Base-by-base conservation (phyloP, 257 asterid species). In the Scutellaria minor region DNA sequence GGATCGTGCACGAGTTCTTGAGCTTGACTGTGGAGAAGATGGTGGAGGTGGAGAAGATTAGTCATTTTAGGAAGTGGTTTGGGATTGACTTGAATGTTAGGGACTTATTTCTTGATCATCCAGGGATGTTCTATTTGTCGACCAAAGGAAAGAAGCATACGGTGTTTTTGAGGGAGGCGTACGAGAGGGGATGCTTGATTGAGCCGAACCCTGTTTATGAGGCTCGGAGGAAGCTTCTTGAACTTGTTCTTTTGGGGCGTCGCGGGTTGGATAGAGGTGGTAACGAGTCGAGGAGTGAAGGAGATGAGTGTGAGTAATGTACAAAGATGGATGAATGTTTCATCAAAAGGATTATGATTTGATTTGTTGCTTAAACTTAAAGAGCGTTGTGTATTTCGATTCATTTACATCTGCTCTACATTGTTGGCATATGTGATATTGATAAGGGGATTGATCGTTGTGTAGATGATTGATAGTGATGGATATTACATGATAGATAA, bases 21-120 rank as follows among this genome's bases (percentile, higher is more conserved):
- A 89, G 93, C 86, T 80, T 93, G 86, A 93, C 96, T 2, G 94
- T 91, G 81, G 98, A 93, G 85, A 89, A 91, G 78, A 91, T 88
- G 96, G 90, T 89, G 71, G 98, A 93, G 84, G 96, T 93, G 69
- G 96, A 93, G 86, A 91, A 89, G 92, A 84, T 93, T 58, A 93
- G 98, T 74, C 98, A 93, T 75, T 91, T 93, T 66, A 85, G 96
- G 79, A 84, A 85, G 77, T 90, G 92, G 90, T 88, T 91, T 74
- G 97, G 92, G 60, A 88, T 93, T 79, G 90, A 93, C 74, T 78
- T 91, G 80, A 93, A 90, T 70, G 79, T 87, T 59, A 77, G 98
- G 85, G 96, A 90, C 78, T 78, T 93, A 82, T 93, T 93, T 73
- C 64, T 93, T 72, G 96, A 93, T 72, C 98, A 91, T 78, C 96